These are phyloP conservation scores for Gynandropsis gynandra DNA, from an alignment of 345 rosid species.

Conservation along the genomic window DNA sequence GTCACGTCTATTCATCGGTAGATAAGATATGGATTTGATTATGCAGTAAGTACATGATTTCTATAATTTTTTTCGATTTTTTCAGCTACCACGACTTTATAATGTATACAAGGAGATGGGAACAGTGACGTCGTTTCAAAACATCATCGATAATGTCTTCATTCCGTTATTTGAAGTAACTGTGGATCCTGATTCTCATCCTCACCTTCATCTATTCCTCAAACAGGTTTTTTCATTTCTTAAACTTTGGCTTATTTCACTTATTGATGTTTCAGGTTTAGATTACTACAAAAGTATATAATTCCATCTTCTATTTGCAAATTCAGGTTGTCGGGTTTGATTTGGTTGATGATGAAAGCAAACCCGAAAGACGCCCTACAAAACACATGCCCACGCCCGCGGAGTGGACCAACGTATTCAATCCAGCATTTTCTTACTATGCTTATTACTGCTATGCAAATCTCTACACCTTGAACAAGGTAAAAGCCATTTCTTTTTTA, in stretches of 20 bases:
- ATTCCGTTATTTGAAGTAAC: conserved; percentile 98
- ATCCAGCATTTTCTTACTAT: conserved; percentile 95
- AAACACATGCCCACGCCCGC: conserved; percentile 99
- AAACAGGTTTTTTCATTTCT: conserved; percentile 56
- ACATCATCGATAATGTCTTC: conserved; percentile 94
- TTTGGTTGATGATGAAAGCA: conserved; percentile 98
- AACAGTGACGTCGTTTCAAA: conserved; percentile 96
- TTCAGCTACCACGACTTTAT: conserved; percentile 87
- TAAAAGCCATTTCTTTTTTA: conserved; percentile 22
- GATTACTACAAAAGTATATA: too few species aligned
- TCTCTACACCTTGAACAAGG: conserved; percentile 92
- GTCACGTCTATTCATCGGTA: not conserved
- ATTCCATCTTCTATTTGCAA: conserved; percentile 11
- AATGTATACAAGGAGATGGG: conserved; percentile 99
- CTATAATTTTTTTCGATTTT: conserved; percentile 14
- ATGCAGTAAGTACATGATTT: not conserved
- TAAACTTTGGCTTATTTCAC: not conserved
- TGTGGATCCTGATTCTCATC: conserved; percentile 96
- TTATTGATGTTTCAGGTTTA: too few species aligned
- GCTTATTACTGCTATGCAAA: conserved; percentile 93
- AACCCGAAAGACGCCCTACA: conserved; percentile 99
- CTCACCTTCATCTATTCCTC: conserved; percentile 92
- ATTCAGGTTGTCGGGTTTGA: conserved; percentile 95
- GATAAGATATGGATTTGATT: conserved; percentile 2
- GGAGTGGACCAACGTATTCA: conserved; percentile 94